These are phyloP conservation scores for Russula brevipes DNA, from an alignment of 768 basidiomycete species.

Conservation along the genomic window DNA sequence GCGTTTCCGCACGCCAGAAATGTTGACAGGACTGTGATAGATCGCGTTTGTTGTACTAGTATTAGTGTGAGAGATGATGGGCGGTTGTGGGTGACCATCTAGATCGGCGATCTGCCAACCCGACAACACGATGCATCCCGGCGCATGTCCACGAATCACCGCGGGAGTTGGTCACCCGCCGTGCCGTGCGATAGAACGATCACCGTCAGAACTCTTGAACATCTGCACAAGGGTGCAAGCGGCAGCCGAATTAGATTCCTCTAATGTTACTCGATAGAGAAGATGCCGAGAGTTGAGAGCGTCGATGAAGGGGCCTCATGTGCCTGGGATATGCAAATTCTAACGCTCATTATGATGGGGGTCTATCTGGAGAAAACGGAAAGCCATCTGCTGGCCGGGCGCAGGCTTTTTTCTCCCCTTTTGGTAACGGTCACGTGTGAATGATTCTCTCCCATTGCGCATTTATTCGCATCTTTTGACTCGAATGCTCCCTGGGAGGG, in stretches of 20 bases:
- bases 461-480: not conserved
- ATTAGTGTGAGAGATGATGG: conserved; percentile 3
- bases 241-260: not conserved
- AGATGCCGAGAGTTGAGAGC: not conserved
- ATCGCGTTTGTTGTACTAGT: not conserved
- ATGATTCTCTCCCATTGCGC: not conserved
- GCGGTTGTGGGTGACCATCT: not conserved
- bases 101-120: conserved; percentile 11
- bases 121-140: not conserved
- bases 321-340: conserved; percentile 6
- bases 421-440: conserved; percentile 1
- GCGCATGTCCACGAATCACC: not conserved
- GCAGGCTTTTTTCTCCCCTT: not conserved
- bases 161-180: not conserved
- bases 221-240: not conserved
- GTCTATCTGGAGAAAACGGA: not conserved
- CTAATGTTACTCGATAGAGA: not conserved
- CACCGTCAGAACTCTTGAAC: not conserved
- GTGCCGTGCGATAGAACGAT: not conserved
- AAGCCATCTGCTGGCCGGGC: not conserved
- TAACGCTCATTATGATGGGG: not conserved
- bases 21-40: not conserved
- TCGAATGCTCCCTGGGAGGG: conserved; percentile 9
- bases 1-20: not conserved
- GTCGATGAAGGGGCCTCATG: conserved; percentile 2